Percentiles rank a stretch among this genome's conserved stretches.
These are phyloP conservation scores for Didymella arachidicola DNA, from an alignment of 2,329 filamentous ascomycete species.

Conservation along the genomic window DNA sequence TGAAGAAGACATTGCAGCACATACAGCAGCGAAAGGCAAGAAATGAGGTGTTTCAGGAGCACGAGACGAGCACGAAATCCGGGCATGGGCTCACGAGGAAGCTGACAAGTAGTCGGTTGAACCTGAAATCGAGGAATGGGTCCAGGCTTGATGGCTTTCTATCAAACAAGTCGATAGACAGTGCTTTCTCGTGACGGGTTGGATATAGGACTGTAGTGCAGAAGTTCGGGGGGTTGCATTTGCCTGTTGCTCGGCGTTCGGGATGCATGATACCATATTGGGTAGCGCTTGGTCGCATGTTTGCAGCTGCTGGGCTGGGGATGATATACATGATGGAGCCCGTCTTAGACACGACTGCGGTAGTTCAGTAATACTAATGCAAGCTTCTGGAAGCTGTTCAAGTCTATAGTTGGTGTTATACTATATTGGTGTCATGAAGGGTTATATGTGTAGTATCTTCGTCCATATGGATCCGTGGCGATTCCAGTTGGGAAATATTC, in stretches of 20 bases:
- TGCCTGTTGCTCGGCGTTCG: constrained; percentile 4
- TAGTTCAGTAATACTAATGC: not conserved
- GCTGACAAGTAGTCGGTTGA: constrained; percentile 18
- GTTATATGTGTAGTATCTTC: not conserved
- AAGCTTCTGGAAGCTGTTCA: not conserved
- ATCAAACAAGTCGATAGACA: constrained; percentile 14
- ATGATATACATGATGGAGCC: not conserved
- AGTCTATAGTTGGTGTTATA: not conserved
- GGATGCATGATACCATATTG: constrained; percentile 17
- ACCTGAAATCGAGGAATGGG: constrained; percentile 11
- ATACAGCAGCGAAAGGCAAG: constrained; percentile 43
- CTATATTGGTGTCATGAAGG: not conserved
- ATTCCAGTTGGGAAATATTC: not conserved
- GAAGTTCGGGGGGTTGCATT: not conserved
- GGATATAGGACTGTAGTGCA: not conserved
- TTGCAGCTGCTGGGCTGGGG: not conserved
- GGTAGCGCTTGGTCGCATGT: not conserved
- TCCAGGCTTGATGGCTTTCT: constrained; percentile 8
- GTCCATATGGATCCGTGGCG: not conserved
- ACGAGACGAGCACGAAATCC: constrained; percentile 12
- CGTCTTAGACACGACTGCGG: not conserved
- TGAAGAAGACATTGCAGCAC: constrained; percentile 46
- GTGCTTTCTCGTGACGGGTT: constrained; percentile 1
- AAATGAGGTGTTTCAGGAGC: constrained; percentile 38
- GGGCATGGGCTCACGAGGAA: constrained; percentile 11